A percentile compares a stretch with the other conserved stretches of the same genome.
These are phyloP conservation scores for Sarocladiaceae sp. DNA, from an alignment of 2,329 filamentous ascomycete species.

Conservation along the genomic window DNA sequence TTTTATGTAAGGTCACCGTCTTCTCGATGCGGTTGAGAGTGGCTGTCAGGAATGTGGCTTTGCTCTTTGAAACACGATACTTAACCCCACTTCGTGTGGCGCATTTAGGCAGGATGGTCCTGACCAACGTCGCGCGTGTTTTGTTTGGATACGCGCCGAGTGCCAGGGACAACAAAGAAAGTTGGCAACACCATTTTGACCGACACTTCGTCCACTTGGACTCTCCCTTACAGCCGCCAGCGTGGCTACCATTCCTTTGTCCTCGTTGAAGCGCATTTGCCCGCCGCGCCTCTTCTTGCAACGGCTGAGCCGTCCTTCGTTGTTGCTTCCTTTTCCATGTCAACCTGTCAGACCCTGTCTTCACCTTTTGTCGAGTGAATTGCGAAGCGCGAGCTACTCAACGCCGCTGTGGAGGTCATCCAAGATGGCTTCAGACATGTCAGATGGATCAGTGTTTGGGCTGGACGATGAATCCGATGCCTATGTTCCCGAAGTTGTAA, in stretches of 20 bases:
- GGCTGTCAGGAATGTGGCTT: neutral
- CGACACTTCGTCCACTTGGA: neutral
- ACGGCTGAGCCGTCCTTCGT: constrained; percentile 15
- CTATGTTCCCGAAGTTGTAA: constrained; percentile 34
- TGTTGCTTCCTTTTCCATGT: constrained; percentile 17
- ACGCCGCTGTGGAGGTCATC: constrained; percentile 12
- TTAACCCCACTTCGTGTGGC: constrained; percentile 2
- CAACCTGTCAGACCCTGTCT: constrained; percentile 16
- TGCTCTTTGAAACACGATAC: neutral
- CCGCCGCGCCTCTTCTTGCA: constrained; percentile 16
- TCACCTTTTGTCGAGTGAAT: constrained; percentile 15
- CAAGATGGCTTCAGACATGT: constrained; percentile 53
- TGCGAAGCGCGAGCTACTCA: neutral
- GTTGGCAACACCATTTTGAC: neutral
- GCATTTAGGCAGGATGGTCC: neutral
- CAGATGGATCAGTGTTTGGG: constrained; percentile 48
- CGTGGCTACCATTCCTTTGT: constrained; percentile 21
- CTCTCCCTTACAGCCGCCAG: constrained; percentile 12
- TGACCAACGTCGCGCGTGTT: constrained; percentile 1
- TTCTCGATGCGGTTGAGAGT: neutral
- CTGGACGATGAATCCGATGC: constrained; percentile 37
- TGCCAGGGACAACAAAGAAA: neutral
- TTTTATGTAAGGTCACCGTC: too few relatives aligned
- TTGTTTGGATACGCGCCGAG: constrained; percentile 8
- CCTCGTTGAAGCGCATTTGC: constrained; percentile 13